Conservation (phyloP, 257 asterid species). For the Capsicum baccatum region DNA sequence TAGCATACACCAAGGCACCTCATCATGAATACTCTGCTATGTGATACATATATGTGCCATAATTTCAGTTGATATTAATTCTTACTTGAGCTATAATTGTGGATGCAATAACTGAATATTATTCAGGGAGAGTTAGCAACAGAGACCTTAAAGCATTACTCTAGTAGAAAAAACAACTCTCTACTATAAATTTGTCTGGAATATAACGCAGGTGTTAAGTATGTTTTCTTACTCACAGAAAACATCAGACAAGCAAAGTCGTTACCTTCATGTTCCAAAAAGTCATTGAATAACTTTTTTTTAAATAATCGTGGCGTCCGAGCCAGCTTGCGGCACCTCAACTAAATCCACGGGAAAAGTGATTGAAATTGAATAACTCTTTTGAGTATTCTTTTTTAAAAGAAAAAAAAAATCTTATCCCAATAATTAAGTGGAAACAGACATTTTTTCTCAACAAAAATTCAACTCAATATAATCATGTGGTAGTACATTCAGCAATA, state of each 20-base stretch:
- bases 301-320: too few species aligned
- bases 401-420: background rate
- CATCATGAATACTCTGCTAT: too few species aligned
- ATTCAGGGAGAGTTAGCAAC: constrained; percentile 24
- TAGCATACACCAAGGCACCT: too few species aligned
- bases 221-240: background rate
- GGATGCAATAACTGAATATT: background rate
- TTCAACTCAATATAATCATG: background rate
- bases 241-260: constrained; percentile 1
- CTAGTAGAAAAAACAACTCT: background rate
- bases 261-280: background rate
- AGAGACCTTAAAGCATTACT: constrained; percentile 4
- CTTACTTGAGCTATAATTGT: constrained; percentile 8
- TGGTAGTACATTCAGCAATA: background rate
- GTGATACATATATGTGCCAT: background rate
- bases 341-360: too few species aligned
- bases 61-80: background rate
- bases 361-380: too few species aligned
- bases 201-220: background rate
- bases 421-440: background rate
- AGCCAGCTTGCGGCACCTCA: too few species aligned
- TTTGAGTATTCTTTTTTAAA: background rate
- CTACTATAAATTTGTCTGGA: constrained; percentile 7
- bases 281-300: background rate
- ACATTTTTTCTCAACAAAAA: background rate